Percentiles rank a stretch among this genome's conserved stretches.
phyloP scores from a whole-genome alignment of 306 rosid genomes.

The Rosa multiflora region DNA sequence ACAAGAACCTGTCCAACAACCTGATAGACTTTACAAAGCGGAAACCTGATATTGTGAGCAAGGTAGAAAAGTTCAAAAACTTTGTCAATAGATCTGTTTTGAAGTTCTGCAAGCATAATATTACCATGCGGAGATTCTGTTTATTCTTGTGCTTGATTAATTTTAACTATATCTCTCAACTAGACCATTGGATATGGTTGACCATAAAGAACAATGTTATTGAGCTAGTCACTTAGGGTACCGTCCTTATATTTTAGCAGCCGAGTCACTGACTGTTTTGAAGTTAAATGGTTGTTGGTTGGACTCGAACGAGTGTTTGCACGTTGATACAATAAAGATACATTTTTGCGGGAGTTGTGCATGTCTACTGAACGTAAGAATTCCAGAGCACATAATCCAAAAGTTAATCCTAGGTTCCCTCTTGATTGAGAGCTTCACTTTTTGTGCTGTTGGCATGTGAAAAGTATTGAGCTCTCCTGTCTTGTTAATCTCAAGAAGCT shows the following conservation, averaged over 20 bases:
- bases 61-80: background rate
- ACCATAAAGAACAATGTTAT: background rate
- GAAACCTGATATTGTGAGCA: background rate
- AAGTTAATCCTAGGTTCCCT: background rate
- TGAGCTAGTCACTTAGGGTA: background rate
- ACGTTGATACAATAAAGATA: background rate
- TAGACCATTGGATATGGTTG: background rate
- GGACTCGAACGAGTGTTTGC: background rate
- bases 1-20: background rate
- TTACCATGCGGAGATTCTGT: background rate
- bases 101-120: background rate
- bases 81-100: background rate
- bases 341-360: background rate
- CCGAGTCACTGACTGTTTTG: background rate
- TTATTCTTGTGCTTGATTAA: background rate
- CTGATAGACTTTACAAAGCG: background rate
- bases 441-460: background rate
- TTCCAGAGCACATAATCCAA: background rate
- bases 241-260: background rate
- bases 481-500: background rate
- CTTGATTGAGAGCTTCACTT: background rate
- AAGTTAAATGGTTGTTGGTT: background rate
- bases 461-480: background rate
- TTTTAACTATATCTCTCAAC: background rate
- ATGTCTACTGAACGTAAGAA: background rate